A percentile compares a stretch with the other conserved stretches of the same genome.
These are phyloP conservation scores for Chamaecyparis obtusa DNA, from an alignment of 75 land plant species.

Conservation along the genomic window DNA sequence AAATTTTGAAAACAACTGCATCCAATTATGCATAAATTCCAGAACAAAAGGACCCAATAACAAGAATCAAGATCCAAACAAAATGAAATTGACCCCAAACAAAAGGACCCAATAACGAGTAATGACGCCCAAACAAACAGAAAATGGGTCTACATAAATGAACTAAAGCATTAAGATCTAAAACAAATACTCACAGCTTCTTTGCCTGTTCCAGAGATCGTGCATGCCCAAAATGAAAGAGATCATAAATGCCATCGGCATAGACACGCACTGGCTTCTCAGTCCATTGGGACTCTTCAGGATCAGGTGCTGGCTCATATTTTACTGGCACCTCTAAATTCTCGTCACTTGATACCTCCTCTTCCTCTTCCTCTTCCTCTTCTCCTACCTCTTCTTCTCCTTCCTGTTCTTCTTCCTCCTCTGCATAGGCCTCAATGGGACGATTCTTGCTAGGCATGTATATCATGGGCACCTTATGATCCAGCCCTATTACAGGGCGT, in stretches of 20 bases:
- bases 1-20: no score
- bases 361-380: conserved; percentile 1
- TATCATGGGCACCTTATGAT: neutral
- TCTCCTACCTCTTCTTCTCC: conserved; percentile 6
- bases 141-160: neutral
- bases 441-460: neutral
- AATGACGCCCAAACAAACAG: neutral
- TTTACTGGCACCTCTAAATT: neutral
- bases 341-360: neutral
- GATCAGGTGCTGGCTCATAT: conserved; percentile 22
- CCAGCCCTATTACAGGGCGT: neutral
- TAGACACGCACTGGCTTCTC: conserved; percentile 39
- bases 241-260: conserved; percentile 62
- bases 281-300: conserved; percentile 12
- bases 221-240: conserved; percentile 65
- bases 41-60: neutral
- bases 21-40: no score
- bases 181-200: conserved; percentile 9
- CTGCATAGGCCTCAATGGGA: conserved; percentile 18
- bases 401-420: conserved; percentile 24
- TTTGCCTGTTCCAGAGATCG: conserved; percentile 30
- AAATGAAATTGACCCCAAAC: neutral
- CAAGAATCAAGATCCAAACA: neutral
- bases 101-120: neutral
- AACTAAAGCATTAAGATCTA: neutral